Base-by-base conservation (phyloP, 257 asterid genomes). In the Rhazya stricta region DNA sequence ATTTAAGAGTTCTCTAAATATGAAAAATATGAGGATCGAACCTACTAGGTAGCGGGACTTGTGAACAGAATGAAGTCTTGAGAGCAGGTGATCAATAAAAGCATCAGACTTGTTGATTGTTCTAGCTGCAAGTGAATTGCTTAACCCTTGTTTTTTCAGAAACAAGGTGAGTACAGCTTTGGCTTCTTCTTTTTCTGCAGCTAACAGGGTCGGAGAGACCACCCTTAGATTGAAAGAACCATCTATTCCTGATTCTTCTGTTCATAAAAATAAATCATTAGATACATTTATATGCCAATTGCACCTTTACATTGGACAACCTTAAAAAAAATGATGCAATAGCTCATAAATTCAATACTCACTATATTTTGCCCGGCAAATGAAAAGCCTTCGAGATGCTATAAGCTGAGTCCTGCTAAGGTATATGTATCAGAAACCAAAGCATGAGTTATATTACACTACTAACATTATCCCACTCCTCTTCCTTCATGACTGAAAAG, bases 1-100 rank as follows among this genome's bases (percentile, higher is more conserved):
- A 36, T 19, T 42, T 25, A 67, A 41, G 6, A 57, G 3, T 13
- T 63, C 13, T 21, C 66, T 12, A 34, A 48, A 66, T 16, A 48
- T 50, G 39, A 46, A 62, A 1, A 74, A 36, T 6, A 32, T n/a
- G 36, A 60, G 69, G 71, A 78, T 81, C 97, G 84, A 85, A 94
- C 99, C 99, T 85, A 94, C 97, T 81, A 94, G 85, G 91, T 94
- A 94, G 19, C 92, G 95, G 70, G 97, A 79, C 86, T 92, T 94
- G 79, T 94, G 96, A 73, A 94, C 85, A 37, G 97, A 87, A 88
- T 94, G 97, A 75, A 94, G 97, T 57, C 85, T 85, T 4, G 91
- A 89, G 42, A 94, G 86, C 6, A 94, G 89, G 83, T 94, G 99
- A 81, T 92, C 96, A 11, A 94, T 78, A 74, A 92, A 94, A 76